Base-by-base conservation (phyloP, 495 filamentous ascomycete genomes). In the Niebla homalea region DNA sequence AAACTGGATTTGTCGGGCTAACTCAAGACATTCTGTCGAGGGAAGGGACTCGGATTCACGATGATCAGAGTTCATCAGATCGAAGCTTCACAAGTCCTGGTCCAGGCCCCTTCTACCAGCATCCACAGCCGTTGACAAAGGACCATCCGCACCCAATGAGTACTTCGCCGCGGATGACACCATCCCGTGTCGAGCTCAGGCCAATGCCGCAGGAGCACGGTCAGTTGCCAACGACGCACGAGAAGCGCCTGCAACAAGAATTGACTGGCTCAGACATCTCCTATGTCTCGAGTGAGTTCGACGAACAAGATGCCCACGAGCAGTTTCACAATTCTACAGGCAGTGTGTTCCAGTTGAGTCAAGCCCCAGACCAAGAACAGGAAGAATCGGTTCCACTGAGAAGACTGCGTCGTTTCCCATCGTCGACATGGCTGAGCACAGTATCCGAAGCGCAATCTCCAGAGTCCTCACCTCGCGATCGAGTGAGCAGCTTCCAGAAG, bases 401-500 rank as follows among this genome's bases (percentile, higher is more conserved):
- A 16, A 36, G n/a, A 22, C 39, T 41, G 16, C 39, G 39, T 18
- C 29, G 37, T 15, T 14, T 42, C 16, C 20, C 46, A 7, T 58
- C 49, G 5, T 60, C 55, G 21, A 43, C 57, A 10, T 56, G 54
- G 29, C 44, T 54, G 7, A 59, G 57, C 23, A 51, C 51, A 44
- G 42, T 51, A 6, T 48, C 35, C 19, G 48, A 54, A 39, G 50
- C 12, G n/a, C 36, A 25, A 3, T 57, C 48, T n/a, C 29, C 29
- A 2, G 32, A 49, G 11, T 46, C 45, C 3, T 22, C n/a, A n/a
- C 39, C 40, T 35, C 51, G 35, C 19, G 21, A 21, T 20, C 59
- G 59, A 1, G 57, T 57, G 10, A 54, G 55, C 45, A 57, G 59
- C n/a, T 67, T 67, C 44, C 39, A 57, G 18, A 62, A 64, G 53